Evolutionary conservation across 2,329 filamentous ascomycete species (phyloP), one percentile per base, ranked within the genome.

Genomic region (Talaromyces sp.): DNA sequence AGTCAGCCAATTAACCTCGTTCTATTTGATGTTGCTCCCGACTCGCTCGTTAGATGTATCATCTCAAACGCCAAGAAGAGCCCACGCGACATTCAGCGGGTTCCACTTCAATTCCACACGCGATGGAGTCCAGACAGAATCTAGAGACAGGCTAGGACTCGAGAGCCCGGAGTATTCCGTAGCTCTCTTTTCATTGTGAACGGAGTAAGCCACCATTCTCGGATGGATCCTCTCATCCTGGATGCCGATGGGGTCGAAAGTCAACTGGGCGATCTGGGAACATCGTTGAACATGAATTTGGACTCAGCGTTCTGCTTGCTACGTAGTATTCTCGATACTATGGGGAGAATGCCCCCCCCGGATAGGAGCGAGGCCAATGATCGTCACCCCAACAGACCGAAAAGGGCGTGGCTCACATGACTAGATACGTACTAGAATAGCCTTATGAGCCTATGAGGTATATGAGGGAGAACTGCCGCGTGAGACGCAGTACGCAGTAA

Each of bases 401-500:
- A 56, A 37, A 2, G 17, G 15, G 27, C 2, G 3, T 52, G 27
- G 9, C 52, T 56, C 31, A 56, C 52, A 56, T 56, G 31, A 35
- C 59, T 17, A 27, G 17, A 22, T 15, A 22, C 6, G 43, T n/a
- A 6, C 27, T 31, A 31, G 27, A 31, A 31, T 31, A 31, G 27
- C 27, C 37, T 39, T 6, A 8, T 13, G 22, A 17, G 45, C 60
- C 45, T 35, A 52, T 7, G 17, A 56, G 17, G 19, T 25, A 22
- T 13, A 25, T n/a, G 45, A 15, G 15, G 10, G 19, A 58, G 7
- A 43, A 11, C 35, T 43, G 56, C 39, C 17, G 37, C 56, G 56
- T 27, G 56, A 41, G 56, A 59, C 37, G 56, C 37, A 27, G 56
- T 59, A 59, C 56, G 56, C 56, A 59, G 56, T 59, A 59, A 25